phyloP scores from a whole-genome alignment of 2,329 filamentous ascomycete species.

The Gremmenia infestans region DNA sequence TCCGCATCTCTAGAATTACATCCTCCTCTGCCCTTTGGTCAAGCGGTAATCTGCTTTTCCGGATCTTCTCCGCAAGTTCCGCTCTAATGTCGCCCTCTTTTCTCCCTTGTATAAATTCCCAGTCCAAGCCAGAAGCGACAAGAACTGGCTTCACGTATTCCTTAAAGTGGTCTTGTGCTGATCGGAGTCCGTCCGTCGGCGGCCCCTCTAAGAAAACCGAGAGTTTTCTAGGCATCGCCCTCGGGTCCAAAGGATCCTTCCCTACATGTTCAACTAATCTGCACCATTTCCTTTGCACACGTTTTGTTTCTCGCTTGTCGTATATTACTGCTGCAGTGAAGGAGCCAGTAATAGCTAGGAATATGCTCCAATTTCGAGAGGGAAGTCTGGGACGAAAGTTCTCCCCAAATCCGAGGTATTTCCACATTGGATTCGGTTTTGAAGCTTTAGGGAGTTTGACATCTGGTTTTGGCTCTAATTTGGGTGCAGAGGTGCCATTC shows the following conservation, averaged over 20 bases:
- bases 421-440: constrained; percentile 65
- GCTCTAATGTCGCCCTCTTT: constrained; percentile 90
- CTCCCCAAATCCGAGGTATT: constrained; percentile 73
- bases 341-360: constrained; percentile 72
- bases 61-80: constrained; percentile 79
- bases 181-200: constrained; percentile 76
- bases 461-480: constrained; percentile 32
- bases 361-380: constrained; percentile 97
- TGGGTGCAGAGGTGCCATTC: constrained; percentile 32
- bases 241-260: constrained; percentile 65
- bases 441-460: constrained; percentile 37
- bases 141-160: constrained; percentile 94
- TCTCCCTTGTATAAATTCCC: constrained; percentile 90
- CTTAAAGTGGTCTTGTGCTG: constrained; percentile 90
- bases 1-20: constrained; percentile 58
- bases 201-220: constrained; percentile 83
- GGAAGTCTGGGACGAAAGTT: constrained; percentile 79
- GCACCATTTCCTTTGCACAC: constrained; percentile 80
- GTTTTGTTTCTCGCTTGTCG: constrained; percentile 85
- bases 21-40: constrained; percentile 40
- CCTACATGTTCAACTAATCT: constrained; percentile 80
- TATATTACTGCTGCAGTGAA: constrained; percentile 81
- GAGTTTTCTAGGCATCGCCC: constrained; percentile 73
- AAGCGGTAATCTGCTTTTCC: constrained; percentile 54
- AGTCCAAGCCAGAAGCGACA: constrained; percentile 84